Conservation (phyloP, 2,329 filamentous ascomycete species). For the Exophiala phaeomuriformis region DNA sequence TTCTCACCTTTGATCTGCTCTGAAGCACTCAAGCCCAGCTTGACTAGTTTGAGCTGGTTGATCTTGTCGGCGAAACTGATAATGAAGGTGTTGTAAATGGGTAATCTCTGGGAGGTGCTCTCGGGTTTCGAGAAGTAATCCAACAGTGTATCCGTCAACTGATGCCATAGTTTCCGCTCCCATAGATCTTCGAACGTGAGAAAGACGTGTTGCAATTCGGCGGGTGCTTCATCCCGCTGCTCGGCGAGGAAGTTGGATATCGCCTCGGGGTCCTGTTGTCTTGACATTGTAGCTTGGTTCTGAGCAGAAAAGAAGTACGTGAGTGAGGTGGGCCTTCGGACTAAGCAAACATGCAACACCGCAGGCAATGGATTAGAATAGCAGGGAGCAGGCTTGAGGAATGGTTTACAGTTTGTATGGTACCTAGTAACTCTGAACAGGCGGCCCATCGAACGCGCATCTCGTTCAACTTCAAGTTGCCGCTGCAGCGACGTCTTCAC, state of each 20-base stretch:
- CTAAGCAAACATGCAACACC: no score
- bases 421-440: no score
- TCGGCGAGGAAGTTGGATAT: constrained; percentile 89
- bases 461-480: no score
- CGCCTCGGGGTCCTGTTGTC: constrained; percentile 25
- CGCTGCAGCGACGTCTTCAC: no score
- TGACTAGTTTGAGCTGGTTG: constrained; percentile 96
- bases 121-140: constrained; percentile 78
- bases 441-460: no score
- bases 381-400: no score
- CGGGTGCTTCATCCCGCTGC: constrained; percentile 78
- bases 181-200: constrained; percentile 92
- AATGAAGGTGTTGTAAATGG: constrained; percentile 91
- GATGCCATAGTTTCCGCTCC: constrained; percentile 99
- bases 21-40: constrained; percentile 78
- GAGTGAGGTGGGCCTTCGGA: no score
- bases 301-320: not conserved
- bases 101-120: constrained; percentile 76
- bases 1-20: constrained; percentile 67
- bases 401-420: no score
- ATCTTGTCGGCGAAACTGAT: constrained; percentile 96
- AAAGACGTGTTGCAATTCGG: constrained; percentile 79
- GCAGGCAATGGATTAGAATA: no score
- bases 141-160: constrained; percentile 82
- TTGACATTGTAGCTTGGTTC: constrained; percentile 10